Percentiles rank a stretch among this genome's conserved stretches.
These are phyloP conservation scores for Papiliotrema flavescens DNA, from an alignment of 1,284 basidiomycete genomes.

Conservation along the genomic window DNA sequence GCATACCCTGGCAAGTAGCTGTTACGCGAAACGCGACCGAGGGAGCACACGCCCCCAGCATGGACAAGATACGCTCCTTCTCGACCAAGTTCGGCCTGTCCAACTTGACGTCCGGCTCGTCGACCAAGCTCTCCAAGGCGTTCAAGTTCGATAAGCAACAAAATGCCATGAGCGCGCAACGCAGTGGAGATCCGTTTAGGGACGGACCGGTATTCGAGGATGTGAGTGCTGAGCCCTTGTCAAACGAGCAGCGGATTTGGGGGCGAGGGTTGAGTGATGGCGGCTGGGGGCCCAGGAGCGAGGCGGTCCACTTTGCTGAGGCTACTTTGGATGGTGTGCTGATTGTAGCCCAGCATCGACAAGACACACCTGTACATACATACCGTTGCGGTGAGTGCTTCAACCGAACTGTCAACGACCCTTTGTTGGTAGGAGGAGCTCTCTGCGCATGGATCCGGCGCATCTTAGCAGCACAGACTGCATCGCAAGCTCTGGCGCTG, in stretches of 20 bases:
- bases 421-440: too few species aligned
- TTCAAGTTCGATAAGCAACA: slow-evolving; percentile 25
- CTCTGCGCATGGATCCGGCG: too few species aligned
- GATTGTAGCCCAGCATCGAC: slow-evolving; percentile 20
- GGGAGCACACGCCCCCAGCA: slow-evolving; percentile 5
- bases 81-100: slow-evolving; percentile 15
- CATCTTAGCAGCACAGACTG: too few species aligned
- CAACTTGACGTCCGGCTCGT: slow-evolving; percentile 7
- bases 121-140: slow-evolving; percentile 27
- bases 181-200: slow-evolving; percentile 26
- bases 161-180: slow-evolving; percentile 17
- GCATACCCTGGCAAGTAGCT: too few species aligned
- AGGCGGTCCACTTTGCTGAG: too few species aligned
- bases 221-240: slow-evolving; percentile 14
- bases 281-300: too few species aligned
- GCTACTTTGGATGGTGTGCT: too few species aligned
- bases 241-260: not conserved
- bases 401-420: too few species aligned
- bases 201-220: slow-evolving; percentile 32
- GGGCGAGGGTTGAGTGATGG: not conserved
- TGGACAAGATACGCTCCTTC: slow-evolving; percentile 31
- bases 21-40: too few species aligned
- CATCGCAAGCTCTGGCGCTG: too few species aligned
- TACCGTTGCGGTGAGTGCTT: slow-evolving; percentile 18
- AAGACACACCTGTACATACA: slow-evolving; percentile 25